phyloP scores from a whole-genome alignment of 1,139 yeast genomes.

The Hansenula sp. region DNA sequence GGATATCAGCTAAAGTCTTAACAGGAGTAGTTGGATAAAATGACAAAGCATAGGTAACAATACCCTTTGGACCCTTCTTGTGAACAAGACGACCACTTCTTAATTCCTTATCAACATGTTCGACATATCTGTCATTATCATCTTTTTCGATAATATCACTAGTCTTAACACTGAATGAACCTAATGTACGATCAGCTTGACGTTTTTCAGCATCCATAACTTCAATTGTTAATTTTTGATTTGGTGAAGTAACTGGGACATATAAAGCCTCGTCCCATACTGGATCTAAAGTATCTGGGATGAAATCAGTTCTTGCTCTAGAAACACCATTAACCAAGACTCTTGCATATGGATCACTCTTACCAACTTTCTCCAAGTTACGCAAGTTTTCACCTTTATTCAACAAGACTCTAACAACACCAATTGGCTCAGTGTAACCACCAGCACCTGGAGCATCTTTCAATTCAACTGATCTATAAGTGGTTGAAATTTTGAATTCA shows the following conservation, averaged over 20 bases:
- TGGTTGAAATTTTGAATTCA: constrained; percentile 61
- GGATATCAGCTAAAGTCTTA: constrained; percentile 67
- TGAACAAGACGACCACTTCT: constrained; percentile 61
- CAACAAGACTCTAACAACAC: constrained; percentile 75
- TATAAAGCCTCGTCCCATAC: constrained; percentile 82
- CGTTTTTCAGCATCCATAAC: constrained; percentile 85
- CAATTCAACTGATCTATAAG: constrained; percentile 85
- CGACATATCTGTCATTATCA: constrained; percentile 59
- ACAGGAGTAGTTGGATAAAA: constrained; percentile 83
- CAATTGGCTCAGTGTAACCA: constrained; percentile 89
- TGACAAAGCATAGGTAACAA: constrained; percentile 63
- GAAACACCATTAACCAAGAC: constrained; percentile 72
- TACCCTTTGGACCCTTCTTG: constrained; percentile 79
- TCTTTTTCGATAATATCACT: constrained; percentile 59
- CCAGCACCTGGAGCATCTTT: constrained; percentile 62
- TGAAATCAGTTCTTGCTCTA: constrained; percentile 73
- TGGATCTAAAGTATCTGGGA: constrained; percentile 69
- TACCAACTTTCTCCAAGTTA: constrained; percentile 85
- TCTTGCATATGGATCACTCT: constrained; percentile 87
- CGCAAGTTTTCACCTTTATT: constrained; percentile 69
- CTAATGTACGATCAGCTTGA: constrained; percentile 80
- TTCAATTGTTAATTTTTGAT: constrained; percentile 78
- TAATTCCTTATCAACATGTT: constrained; percentile 50
- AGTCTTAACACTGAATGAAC: constrained; percentile 69
- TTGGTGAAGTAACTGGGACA: constrained; percentile 74